phyloP scores from a whole-genome alignment of 768 basidiomycete species.

The Boletus pseudo-olivaceus region DNA sequence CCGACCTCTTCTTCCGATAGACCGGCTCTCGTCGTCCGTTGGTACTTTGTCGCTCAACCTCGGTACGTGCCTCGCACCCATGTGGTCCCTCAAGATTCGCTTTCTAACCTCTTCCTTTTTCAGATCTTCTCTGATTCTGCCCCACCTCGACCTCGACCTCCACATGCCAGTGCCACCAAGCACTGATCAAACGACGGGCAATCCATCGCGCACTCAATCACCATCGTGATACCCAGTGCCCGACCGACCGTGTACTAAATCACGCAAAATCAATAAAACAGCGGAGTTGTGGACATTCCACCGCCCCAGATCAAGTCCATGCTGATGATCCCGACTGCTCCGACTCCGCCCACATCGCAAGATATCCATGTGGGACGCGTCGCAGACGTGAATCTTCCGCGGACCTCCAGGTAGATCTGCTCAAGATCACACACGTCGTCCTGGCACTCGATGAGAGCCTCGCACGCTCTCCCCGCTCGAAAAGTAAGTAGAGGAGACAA shows the following conservation, averaged over 20 bases:
- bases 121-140: conserved; percentile 27
- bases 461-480: conserved; percentile 8
- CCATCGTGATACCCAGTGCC: no score
- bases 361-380: conserved; percentile 30
- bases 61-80: conserved; percentile 24
- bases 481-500: conserved; percentile 20
- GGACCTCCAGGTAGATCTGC: conserved; percentile 28
- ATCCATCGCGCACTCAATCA: no score
- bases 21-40: conserved; percentile 8
- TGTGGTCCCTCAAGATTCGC: conserved; percentile 30
- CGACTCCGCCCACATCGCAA: conserved; percentile 31
- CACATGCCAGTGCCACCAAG: conserved; percentile 8
- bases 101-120: conserved; percentile 7
- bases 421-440: conserved; percentile 21
- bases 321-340: conserved; percentile 25
- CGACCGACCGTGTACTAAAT: no score
- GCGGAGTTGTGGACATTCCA: conserved; percentile 17
- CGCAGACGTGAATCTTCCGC: conserved; percentile 31
- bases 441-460: conserved; percentile 18
- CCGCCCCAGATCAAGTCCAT: conserved; percentile 20
- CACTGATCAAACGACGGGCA: no score
- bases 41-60: conserved; percentile 10
- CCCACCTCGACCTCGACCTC: no score
- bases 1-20: conserved; percentile 12
- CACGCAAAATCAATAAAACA: conserved; percentile 11